These are phyloP conservation scores for Pseudoneurospora amorphoporcata DNA, from an alignment of 495 filamentous ascomycete species.

Conservation along the genomic window DNA sequence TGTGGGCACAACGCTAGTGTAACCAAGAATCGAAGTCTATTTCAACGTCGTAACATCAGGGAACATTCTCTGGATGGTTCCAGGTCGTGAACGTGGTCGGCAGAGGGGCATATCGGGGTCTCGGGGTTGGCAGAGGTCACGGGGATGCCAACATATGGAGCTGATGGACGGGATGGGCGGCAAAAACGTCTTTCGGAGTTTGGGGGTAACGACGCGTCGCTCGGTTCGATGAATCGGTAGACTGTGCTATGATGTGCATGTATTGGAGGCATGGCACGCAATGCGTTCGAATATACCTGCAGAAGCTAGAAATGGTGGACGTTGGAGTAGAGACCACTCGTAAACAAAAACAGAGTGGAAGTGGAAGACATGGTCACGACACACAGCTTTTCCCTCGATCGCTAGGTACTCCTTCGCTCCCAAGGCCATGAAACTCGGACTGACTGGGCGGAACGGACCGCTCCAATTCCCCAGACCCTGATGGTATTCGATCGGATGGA, in stretches of 20 bases:
- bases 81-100: not conserved
- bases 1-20: not conserved
- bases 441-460: not conserved
- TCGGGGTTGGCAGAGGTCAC: not conserved
- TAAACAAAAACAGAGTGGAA: not conserved
- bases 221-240: not conserved
- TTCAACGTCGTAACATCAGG: not conserved
- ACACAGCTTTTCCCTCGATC: not conserved
- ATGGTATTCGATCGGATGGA: not conserved
- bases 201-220: not conserved
- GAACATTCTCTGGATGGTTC: fast-evolving
- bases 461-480: fast-evolving
- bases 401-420: not conserved
- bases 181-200: not conserved
- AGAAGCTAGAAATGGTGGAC: not conserved
- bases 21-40: not conserved
- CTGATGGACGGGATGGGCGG: not conserved
- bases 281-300: not conserved
- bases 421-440: too few relatives aligned
- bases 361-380: not conserved
- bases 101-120: too few relatives aligned
- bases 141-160: not conserved
- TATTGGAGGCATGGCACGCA: not conserved
- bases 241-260: not conserved
- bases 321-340: not conserved